These are phyloP conservation scores for Fagopyrum tataricum DNA, from an alignment of 148 eudicot genomes.

Conservation along the genomic window DNA sequence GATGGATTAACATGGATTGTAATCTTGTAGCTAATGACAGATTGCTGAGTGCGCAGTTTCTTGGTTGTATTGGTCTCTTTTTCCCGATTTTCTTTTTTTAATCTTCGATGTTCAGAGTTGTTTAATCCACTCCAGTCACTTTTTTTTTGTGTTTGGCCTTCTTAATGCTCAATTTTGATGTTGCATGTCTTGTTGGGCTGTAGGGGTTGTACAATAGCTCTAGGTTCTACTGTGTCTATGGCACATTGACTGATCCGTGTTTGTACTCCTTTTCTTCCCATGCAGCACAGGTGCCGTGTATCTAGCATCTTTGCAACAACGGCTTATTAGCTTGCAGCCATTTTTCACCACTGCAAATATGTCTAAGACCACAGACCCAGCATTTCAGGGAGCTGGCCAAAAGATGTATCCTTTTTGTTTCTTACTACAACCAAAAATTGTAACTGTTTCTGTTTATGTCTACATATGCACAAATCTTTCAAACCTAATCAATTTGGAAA, in stretches of 20 bases:
- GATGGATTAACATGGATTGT: neutral
- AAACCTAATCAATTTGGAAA: neutral
- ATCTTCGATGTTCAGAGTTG: neutral
- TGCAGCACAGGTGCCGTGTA: slow-evolving; percentile 7
- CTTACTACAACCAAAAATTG: neutral
- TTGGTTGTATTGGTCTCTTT: neutral
- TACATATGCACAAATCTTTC: neutral
- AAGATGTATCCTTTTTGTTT: slow-evolving; percentile 69
- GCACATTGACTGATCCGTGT: neutral
- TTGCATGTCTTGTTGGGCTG: neutral
- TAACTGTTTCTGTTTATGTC: neutral
- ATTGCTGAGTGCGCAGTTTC: neutral
- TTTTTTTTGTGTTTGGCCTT: neutral
- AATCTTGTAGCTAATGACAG: neutral
- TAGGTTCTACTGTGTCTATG: neutral
- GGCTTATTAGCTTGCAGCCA: neutral
- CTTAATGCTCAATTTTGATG: neutral
- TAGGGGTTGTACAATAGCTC: neutral
- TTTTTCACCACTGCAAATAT: slow-evolving; percentile 21
- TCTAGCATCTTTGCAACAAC: neutral
- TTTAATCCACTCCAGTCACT: neutral
- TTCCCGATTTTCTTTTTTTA: neutral
- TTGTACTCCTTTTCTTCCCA: neutral
- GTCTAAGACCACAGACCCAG: slow-evolving; percentile 87
- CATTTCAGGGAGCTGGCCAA: slow-evolving; percentile 88